phyloP scores from a whole-genome alignment of 352 stramenopile species.

The Phytopythium montanum region DNA sequence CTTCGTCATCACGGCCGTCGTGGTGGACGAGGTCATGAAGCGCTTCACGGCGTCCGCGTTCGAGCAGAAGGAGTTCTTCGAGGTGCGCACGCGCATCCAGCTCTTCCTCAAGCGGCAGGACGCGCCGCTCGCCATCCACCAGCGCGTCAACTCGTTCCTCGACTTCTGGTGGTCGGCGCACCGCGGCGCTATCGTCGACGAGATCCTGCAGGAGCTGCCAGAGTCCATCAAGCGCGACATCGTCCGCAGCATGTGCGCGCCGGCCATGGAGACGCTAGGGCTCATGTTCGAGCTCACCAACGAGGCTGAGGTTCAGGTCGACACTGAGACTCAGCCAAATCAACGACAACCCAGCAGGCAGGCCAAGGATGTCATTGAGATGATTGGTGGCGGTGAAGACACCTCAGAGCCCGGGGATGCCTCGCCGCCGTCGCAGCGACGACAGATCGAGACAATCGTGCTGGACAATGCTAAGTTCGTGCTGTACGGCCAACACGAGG shows the following conservation, averaged over 20 bases:
- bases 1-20: slow-evolving; percentile 59
- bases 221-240: slow-evolving; percentile 55
- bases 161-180: slow-evolving; percentile 72
- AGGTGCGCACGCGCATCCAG: slow-evolving; percentile 45
- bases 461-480: slow-evolving; percentile 57
- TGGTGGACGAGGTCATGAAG: slow-evolving; percentile 72
- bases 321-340: not conserved
- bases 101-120: slow-evolving; percentile 64
- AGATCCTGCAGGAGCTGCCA: slow-evolving; percentile 52
- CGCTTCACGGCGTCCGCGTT: slow-evolving; percentile 59
- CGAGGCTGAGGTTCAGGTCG: not conserved
- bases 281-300: slow-evolving; percentile 23
- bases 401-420: not conserved
- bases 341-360: not conserved
- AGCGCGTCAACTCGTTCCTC: slow-evolving; percentile 59
- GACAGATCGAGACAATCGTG: slow-evolving; percentile 41
- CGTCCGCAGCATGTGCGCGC: slow-evolving; percentile 46
- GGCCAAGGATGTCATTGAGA: not conserved
- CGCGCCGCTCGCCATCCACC: slow-evolving; percentile 42
- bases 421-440: slow-evolving; percentile 10
- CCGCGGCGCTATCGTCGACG: slow-evolving; percentile 54
- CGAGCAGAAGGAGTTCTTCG: slow-evolving; percentile 69
- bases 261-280: slow-evolving; percentile 37
- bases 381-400: not conserved
- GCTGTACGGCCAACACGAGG: slow-evolving; percentile 54